Evolutionary conservation across 108 stramenopile genomes (phyloP).

Genomic region (Cyclotella choctawhatcheeana): DNA sequence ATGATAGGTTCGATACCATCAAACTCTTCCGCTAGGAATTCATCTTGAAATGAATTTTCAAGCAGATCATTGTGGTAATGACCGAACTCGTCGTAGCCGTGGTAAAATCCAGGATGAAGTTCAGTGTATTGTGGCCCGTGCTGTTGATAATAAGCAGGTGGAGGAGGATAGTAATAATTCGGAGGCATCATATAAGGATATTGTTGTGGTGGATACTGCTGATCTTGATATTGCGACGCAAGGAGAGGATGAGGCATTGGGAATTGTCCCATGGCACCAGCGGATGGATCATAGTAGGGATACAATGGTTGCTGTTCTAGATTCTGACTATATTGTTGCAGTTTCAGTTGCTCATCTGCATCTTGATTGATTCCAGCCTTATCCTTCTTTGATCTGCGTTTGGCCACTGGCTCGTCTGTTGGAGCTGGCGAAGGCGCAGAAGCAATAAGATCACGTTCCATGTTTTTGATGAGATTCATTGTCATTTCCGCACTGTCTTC

Average conservation of each 20-base stretch:
- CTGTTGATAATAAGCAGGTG: constrained; percentile 6
- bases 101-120: constrained; percentile 34
- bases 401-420: constrained; percentile 35
- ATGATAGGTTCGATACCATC: constrained; percentile 81
- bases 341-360: no score
- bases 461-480: constrained; percentile 7
- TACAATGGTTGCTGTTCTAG: neutral
- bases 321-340: neutral
- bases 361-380: neutral
- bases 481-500: constrained; percentile 14
- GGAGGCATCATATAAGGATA: constrained; percentile 27
- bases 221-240: constrained; percentile 2
- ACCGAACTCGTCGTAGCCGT: constrained; percentile 49
- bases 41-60: constrained; percentile 32
- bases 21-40: constrained; percentile 17
- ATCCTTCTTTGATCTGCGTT: constrained; percentile 2
- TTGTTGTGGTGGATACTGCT: constrained; percentile 5
- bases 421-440: constrained; percentile 42
- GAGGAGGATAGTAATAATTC: constrained; percentile 25
- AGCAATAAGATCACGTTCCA: neutral
- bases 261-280: neutral
- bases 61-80: constrained; percentile 54
- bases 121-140: constrained; percentile 26
- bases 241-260: constrained; percentile 2
- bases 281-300: constrained; percentile 5